Evolutionary conservation across 2,329 filamentous ascomycete species (phyloP).

Genomic region (Elsinoe perseae): DNA sequence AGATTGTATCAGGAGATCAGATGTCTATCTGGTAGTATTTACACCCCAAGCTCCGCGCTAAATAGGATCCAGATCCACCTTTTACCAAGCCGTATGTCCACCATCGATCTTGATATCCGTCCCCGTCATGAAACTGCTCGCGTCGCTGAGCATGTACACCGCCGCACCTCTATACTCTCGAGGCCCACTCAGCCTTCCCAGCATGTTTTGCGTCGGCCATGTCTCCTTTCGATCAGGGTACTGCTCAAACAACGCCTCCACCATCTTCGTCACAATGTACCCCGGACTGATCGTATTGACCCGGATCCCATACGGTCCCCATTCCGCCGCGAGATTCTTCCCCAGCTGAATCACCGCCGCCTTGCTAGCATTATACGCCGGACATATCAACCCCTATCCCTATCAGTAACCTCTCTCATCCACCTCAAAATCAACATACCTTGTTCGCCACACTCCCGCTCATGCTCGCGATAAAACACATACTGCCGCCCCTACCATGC

Average conservation of each 20-base stretch:
- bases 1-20: background rate
- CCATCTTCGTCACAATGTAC: slow-evolving; percentile 78
- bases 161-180: slow-evolving; percentile 34
- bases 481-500: slow-evolving; percentile 52
- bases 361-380: slow-evolving; percentile 70
- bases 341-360: slow-evolving; percentile 64
- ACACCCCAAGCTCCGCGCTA: slow-evolving; percentile 5
- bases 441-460: slow-evolving; percentile 54
- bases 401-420: slow-evolving; percentile 19
- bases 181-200: slow-evolving; percentile 41
- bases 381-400: slow-evolving; percentile 54
- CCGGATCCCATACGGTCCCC: slow-evolving; percentile 64
- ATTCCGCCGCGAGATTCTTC: slow-evolving; percentile 64
- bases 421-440: slow-evolving; percentile 38
- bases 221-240: slow-evolving; percentile 58
- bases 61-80: background rate
- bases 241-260: slow-evolving; percentile 66
- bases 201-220: slow-evolving; percentile 83
- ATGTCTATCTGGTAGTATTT: background rate
- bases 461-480: slow-evolving; percentile 57
- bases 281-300: slow-evolving; percentile 77
- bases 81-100: slow-evolving; percentile 47
- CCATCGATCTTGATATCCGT: slow-evolving; percentile 49
- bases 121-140: slow-evolving; percentile 49
- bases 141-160: slow-evolving; percentile 34